A percentile compares a stretch with the other conserved stretches of the same genome.
phyloP scores from a whole-genome alignment of 345 rosid species.

The Capsella bursapastoris region DNA sequence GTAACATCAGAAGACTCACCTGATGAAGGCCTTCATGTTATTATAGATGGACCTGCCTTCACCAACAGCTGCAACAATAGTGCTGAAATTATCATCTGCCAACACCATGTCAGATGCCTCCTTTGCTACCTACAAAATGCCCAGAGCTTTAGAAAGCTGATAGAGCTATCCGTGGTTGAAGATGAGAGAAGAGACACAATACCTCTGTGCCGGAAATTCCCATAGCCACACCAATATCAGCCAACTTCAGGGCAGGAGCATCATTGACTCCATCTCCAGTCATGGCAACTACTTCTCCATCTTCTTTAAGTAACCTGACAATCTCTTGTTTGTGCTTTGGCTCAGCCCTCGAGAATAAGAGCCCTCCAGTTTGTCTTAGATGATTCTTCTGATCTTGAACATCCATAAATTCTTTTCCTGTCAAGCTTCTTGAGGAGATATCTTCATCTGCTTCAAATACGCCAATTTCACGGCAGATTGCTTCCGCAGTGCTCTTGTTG shows the following conservation, averaged over 20 bases:
- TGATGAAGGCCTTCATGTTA: slow-evolving; percentile 98
- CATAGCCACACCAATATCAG: slow-evolving; percentile 99
- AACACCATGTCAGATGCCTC: slow-evolving; percentile 99
- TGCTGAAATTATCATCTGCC: slow-evolving; percentile 97
- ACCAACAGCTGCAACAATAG: slow-evolving; percentile 96
- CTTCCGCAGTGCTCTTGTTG: slow-evolving; percentile 94
- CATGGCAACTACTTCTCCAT: slow-evolving; percentile 99
- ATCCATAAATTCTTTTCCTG: slow-evolving; percentile 76
- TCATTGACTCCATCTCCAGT: slow-evolving; percentile 99
- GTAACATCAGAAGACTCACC: slow-evolving; percentile 49
- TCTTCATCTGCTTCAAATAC: slow-evolving; percentile 73
- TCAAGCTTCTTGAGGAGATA: slow-evolving; percentile 70
- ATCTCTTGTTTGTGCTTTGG: slow-evolving; percentile 98
- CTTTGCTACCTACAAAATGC: slow-evolving; percentile 76
- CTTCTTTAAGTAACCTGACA: slow-evolving; percentile 93
- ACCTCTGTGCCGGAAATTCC: slow-evolving; percentile 98
- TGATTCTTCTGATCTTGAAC: slow-evolving; percentile 56
- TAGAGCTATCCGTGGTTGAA: background rate
- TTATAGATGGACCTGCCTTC: slow-evolving; percentile 95
- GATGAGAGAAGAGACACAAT: slow-evolving; percentile 19
- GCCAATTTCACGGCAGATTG: slow-evolving; percentile 94
- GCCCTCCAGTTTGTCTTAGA: slow-evolving; percentile 73
- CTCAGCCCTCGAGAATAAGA: slow-evolving; percentile 94
- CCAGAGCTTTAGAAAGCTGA: slow-evolving; percentile 17
- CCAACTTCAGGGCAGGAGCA: slow-evolving; percentile 96